These are phyloP conservation scores for Annulohypoxylon moriforme DNA, from an alignment of 495 filamentous ascomycete genomes.

Conservation along the genomic window DNA sequence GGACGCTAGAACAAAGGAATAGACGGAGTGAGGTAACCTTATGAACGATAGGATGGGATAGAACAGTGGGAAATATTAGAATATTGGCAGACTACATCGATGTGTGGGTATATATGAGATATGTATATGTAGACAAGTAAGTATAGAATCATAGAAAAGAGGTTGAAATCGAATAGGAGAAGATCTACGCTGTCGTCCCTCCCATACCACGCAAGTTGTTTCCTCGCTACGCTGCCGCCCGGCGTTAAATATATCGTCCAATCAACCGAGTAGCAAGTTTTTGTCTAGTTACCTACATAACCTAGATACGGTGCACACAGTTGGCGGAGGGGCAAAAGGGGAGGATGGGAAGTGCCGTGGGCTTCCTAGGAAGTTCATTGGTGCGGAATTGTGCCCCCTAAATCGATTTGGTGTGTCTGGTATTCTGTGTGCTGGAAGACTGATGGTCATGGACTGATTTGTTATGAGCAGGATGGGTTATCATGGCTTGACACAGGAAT, in stretches of 20 bases:
- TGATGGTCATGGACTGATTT: background rate
- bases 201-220: slow-evolving; percentile 20
- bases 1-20: background rate
- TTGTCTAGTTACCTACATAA: background rate
- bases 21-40: background rate
- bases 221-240: slow-evolving; percentile 9
- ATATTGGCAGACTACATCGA: background rate
- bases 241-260: slow-evolving; percentile 8
- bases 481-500: background rate
- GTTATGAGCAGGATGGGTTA: background rate
- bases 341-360: background rate
- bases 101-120: background rate
- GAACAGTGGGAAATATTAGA: background rate
- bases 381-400: background rate
- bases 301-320: background rate
- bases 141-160: background rate
- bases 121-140: slow-evolving; percentile 3
- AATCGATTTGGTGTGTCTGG: background rate
- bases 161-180: background rate
- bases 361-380: background rate
- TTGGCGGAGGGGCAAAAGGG: background rate
- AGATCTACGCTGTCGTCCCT: slow-evolving; percentile 23
- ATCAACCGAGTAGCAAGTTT: background rate
- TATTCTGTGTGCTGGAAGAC: background rate
- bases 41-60: background rate